Conservation (phyloP, 2,329 filamentous ascomycete species). For the Apiospora arundinis region DNA sequence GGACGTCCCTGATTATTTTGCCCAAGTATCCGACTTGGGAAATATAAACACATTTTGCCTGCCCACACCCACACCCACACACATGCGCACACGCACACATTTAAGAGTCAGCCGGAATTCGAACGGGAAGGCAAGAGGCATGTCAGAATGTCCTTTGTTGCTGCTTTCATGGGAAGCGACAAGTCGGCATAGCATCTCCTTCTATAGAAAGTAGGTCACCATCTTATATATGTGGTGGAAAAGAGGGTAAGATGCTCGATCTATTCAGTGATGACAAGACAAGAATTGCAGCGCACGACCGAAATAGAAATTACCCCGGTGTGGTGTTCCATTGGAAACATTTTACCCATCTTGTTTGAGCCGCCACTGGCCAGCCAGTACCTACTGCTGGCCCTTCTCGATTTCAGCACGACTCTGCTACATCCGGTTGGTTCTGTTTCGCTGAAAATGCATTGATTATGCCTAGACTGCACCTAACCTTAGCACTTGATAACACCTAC, state of each 20-base stretch:
- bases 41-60: not conserved
- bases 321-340: not conserved
- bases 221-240: not conserved
- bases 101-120: not conserved
- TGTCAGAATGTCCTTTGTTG: too few relatives aligned
- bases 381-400: not conserved
- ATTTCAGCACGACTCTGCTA: not conserved
- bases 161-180: not conserved
- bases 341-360: constrained; percentile 12
- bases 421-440: not conserved
- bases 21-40: not conserved
- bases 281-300: not conserved
- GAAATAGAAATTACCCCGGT: constrained; percentile 13
- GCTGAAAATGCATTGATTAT: constrained; percentile 6
- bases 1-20: not conserved
- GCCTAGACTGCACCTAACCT: constrained; percentile 4
- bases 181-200: not conserved
- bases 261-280: not conserved
- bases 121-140: not conserved
- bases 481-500: not conserved
- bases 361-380: not conserved
- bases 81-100: not conserved
- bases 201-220: not conserved
- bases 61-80: constrained; percentile 6
- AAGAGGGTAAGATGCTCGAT: not conserved